Evolutionary conservation across 305 asterid genomes (phyloP).

Genomic region (Fraxinus angustifolia): DNA sequence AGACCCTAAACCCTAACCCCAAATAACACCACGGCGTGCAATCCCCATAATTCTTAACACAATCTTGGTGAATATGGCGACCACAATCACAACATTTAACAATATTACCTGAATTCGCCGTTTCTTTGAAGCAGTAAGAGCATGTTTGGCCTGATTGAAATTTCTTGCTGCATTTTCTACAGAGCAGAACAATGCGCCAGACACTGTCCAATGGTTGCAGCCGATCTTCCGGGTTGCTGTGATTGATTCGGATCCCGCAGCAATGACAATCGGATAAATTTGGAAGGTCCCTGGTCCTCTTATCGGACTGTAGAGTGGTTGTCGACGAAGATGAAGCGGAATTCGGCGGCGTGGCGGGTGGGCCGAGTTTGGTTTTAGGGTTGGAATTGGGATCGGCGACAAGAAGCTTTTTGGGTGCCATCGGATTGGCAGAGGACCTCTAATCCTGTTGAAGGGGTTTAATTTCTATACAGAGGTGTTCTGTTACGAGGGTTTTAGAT

Average conservation of each 20-base stretch:
- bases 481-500: background rate
- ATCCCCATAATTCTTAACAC: slow-evolving; percentile 46
- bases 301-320: slow-evolving; percentile 31
- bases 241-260: slow-evolving; percentile 55
- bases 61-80: slow-evolving; percentile 52
- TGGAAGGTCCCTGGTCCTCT: slow-evolving; percentile 68
- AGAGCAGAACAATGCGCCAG: slow-evolving; percentile 87
- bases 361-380: slow-evolving; percentile 6
- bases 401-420: slow-evolving; percentile 37
- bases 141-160: slow-evolving; percentile 49
- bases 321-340: slow-evolving; percentile 42
- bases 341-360: slow-evolving; percentile 11
- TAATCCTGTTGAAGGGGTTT: background rate
- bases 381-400: slow-evolving; percentile 23
- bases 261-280: slow-evolving; percentile 82
- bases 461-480: background rate
- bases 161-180: slow-evolving; percentile 52
- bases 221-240: slow-evolving; percentile 63
- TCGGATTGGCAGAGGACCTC: slow-evolving; percentile 7
- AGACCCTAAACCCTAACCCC: slow-evolving; percentile 45
- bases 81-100: slow-evolving; percentile 50
- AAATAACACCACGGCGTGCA: slow-evolving; percentile 67
- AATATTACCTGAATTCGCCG: slow-evolving; percentile 40
- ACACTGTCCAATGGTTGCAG: slow-evolving; percentile 67
- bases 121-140: slow-evolving; percentile 60